These are phyloP conservation scores for Ilex paraguariensis DNA, from an alignment of 305 asterid genomes.

Conservation along the genomic window DNA sequence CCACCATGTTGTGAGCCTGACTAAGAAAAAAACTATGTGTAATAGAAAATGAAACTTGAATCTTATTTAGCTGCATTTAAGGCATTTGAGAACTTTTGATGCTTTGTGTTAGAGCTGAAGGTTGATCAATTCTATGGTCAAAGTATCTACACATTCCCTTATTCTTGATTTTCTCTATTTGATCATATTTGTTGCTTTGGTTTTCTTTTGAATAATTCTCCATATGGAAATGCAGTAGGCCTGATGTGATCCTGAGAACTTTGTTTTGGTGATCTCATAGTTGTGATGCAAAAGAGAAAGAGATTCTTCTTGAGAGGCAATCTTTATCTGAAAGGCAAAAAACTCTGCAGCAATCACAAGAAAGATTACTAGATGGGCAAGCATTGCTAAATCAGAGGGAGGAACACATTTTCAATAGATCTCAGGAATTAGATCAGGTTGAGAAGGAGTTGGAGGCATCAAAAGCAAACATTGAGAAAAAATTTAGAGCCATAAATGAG, in stretches of 20 bases:
- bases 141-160: background rate
- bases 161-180: conserved; percentile 1
- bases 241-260: background rate
- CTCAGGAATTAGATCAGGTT: conserved; percentile 56
- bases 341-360: conserved; percentile 66
- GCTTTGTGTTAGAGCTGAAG: conserved; percentile 2
- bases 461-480: conserved; percentile 51
- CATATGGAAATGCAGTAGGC: conserved; percentile 1
- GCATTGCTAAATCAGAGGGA: conserved; percentile 84
- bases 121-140: background rate
- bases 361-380: conserved; percentile 77
- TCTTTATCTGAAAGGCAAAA: conserved; percentile 71
- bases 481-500: conserved; percentile 43
- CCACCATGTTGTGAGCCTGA: too few species aligned
- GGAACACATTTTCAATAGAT: conserved; percentile 54
- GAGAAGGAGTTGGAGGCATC: conserved; percentile 64
- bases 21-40: too few species aligned
- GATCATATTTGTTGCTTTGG: conserved; percentile 5
- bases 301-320: conserved; percentile 75
- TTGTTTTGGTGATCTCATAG: conserved; percentile 31
- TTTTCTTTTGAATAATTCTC: background rate
- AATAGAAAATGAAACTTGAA: too few species aligned
- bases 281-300: conserved; percentile 75
- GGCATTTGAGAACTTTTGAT: too few species aligned
- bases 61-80: too few species aligned